Evolutionary conservation across 2,329 filamentous ascomycete genomes (phyloP).

Genomic region (Conoideocrella luteorostrata): DNA sequence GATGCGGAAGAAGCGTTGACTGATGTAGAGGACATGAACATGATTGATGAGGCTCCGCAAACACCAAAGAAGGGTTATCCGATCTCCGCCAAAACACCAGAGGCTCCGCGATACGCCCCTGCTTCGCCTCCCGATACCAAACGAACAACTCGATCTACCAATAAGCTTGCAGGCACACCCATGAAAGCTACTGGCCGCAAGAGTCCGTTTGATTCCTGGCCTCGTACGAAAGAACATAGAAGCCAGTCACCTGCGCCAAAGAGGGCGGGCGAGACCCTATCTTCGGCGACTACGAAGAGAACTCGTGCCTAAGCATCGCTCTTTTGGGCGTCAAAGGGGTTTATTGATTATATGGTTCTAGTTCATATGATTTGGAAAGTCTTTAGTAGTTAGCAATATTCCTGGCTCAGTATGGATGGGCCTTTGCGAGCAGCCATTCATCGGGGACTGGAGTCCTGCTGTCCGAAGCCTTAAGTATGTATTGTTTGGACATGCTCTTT

Average conservation of each 20-base stretch:
- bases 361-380: constrained; percentile 1
- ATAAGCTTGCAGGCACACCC: constrained; percentile 42
- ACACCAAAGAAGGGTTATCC: constrained; percentile 31
- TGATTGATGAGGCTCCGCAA: constrained; percentile 20
- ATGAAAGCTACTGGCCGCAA: constrained; percentile 32
- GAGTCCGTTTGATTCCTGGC: constrained; percentile 64
- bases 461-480: background rate
- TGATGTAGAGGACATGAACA: constrained; percentile 47
- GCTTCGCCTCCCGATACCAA: constrained; percentile 57
- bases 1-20: constrained; percentile 56
- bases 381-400: background rate
- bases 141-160: constrained; percentile 51
- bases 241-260: constrained; percentile 39
- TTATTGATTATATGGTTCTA: constrained; percentile 3
- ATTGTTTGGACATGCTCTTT: constrained; percentile 3
- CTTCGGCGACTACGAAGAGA: constrained; percentile 27
- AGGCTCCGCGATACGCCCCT: constrained; percentile 49
- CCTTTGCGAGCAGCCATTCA: background rate
- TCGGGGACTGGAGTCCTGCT: constrained; percentile 5
- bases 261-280: constrained; percentile 29
- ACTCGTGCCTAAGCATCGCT: constrained; percentile 22
- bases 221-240: constrained; percentile 52
- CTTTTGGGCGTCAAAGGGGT: background rate
- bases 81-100: constrained; percentile 38
- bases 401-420: background rate